Evolutionary conservation across 2,329 filamentous ascomycete species (phyloP), one percentile per base, ranked within the genome.

Genomic region (Coniochaeta sp.): DNA sequence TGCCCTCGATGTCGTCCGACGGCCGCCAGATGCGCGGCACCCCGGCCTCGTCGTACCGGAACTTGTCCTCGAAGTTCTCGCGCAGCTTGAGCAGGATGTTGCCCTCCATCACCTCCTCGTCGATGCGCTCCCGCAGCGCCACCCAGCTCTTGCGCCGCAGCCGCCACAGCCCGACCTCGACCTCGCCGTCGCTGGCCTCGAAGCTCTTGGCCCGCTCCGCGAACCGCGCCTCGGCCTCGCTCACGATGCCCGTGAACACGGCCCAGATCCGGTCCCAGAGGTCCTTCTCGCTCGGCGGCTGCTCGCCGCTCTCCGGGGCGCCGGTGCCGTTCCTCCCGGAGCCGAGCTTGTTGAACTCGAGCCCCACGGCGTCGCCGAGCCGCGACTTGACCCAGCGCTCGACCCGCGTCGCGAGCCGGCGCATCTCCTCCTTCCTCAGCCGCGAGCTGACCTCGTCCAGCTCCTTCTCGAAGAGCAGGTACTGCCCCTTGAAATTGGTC

Each of bases 21-120:
- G 95, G 95, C 26, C 93, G 87, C 95, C 95, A 99, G 74, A 99
- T 96, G 62, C 95, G 85, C 5, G 95, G 95, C 4, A 99, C 95
- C 28, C 95, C 95, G 7, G 87, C 87, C 62, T 97, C 93, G 69
- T 99, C 95, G 69, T 99, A 99, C 64, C 95, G 89, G 83, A 99
- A 99, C 75, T 96, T 97, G 78, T 99, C 95, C 75, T 99, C 95
- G 66, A 99, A 99, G 77, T 97, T 98, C 74, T 99, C 95, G 38
- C 95, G 87, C 58, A 99, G 84, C 79, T 99, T 99, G 66, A 98
- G 81, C 36, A 98, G 79, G 59, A 99, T 87, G 71, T 98, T 99
- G 68, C 93, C 93, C 76, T 98, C 95, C 87, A 96, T 96, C 71
- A 97, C 91, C 75, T 99, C 95, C 71, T 99, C 95, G 38, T 98